Base-by-base conservation (phyloP, 2,329 filamentous ascomycete genomes). In the Pseudopyricularia cyperi region DNA sequence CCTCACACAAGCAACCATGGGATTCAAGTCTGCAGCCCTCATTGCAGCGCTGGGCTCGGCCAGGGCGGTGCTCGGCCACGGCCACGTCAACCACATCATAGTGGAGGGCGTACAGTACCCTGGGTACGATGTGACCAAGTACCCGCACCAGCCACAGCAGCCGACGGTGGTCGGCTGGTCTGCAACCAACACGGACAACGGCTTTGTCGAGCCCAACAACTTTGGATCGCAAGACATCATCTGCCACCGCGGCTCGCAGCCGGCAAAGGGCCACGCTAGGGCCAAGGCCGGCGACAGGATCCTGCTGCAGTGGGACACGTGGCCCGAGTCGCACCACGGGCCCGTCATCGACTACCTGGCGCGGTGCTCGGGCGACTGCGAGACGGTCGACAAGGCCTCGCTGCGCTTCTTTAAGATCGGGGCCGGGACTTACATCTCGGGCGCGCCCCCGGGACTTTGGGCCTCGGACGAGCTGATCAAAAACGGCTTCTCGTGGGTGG, bases 311-410 rank as follows among this genome's bases (percentile, higher is more conserved):
- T 74, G 71, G 71, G 64, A 57, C 24, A 59, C 57, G 1, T 74
- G 71, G 71, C 70, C 71, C 30, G 65, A 65, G 1, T 63, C 61
- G 19, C 72, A 75, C 61, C 57, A 69, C 33, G 70, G 75, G 0
- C 80, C 81, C 9, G 74, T 85, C 58, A 72, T 85, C 56, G 75
- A 75, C 63, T 85, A 84, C 68, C 67, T 84, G 17, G 82, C 82
- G 7, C 12, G 42, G 34, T 55, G 55, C 48, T 44, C 50, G 15
- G 52, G 52, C 51, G 34, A 47, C 50, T 57, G 55, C 54, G 55
- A 57, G 54, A 52, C 46, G 5, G 55, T 53, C 15, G 55, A 57
- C 47, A 55, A 55, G 52, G 52, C 55, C 4, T n/a, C 49, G 26
- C 55, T 57, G 32, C 34, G 50, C 28, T 57, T 57, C 37, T 57